phyloP scores from a whole-genome alignment of 768 basidiomycete genomes.

The Phylloporus sp. region DNA sequence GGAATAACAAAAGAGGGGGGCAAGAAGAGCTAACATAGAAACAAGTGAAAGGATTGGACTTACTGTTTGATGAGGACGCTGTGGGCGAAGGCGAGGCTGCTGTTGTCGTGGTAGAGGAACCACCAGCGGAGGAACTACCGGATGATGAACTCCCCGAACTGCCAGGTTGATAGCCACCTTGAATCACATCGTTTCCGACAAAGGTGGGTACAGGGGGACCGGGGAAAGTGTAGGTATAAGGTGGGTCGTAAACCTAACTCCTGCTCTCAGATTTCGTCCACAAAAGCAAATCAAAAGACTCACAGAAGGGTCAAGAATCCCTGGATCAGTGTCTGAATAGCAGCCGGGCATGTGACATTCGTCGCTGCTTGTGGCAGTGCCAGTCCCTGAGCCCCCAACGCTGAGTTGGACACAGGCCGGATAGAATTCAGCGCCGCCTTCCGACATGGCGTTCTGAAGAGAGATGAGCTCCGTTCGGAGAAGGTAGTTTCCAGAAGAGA shows the following conservation, averaged over 20 bases:
- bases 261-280: neutral
- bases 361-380: constrained; percentile 18
- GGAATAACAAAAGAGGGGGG: constrained; percentile 8
- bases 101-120: constrained; percentile 14
- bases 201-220: constrained; percentile 49
- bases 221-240: constrained; percentile 46
- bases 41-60: constrained; percentile 6
- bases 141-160: neutral
- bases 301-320: constrained; percentile 54
- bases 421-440: constrained; percentile 51
- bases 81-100: constrained; percentile 11
- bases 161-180: constrained; percentile 19
- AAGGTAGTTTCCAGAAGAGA: constrained; percentile 68
- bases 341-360: constrained; percentile 66
- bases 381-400: constrained; percentile 26
- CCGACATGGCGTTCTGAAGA: constrained; percentile 55
- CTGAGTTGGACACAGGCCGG: constrained; percentile 29
- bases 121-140: constrained; percentile 3
- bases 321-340: constrained; percentile 65
- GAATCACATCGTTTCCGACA: constrained; percentile 18
- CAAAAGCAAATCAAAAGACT: neutral
- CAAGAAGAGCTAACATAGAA: neutral
- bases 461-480: constrained; percentile 78
- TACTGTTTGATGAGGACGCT: constrained; percentile 15
- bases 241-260: constrained; percentile 30